These are phyloP conservation scores for Coffea humblotiana DNA, from an alignment of 305 asterid species.

Conservation along the genomic window DNA sequence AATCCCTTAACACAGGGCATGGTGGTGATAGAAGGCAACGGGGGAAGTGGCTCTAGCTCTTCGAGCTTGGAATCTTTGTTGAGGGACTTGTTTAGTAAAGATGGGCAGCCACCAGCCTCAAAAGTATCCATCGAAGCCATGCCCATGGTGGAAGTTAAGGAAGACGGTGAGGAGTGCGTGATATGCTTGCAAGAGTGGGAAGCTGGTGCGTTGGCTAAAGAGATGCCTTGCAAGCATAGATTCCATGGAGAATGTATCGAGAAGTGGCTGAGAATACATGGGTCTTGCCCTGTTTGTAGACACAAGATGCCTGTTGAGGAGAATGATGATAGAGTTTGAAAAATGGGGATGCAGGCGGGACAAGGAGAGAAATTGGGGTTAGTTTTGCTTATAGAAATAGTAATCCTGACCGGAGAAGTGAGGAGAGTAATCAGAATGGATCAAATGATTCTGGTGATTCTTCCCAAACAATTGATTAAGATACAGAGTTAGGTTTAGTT, in stretches of 20 bases:
- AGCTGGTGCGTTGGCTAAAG: slow-evolving; percentile 43
- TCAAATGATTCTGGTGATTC: background rate
- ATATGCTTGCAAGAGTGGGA: slow-evolving; percentile 74
- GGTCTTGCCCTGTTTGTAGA: slow-evolving; percentile 83
- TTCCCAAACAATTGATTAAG: background rate
- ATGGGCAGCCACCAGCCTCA: slow-evolving; percentile 69
- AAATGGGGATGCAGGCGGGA: slow-evolving; percentile 25
- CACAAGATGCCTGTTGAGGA: slow-evolving; percentile 71
- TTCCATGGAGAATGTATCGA: slow-evolving; percentile 62
- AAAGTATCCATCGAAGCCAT: slow-evolving; percentile 68
- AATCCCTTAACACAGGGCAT: slow-evolving; percentile 61
- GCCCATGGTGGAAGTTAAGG: slow-evolving; percentile 39
- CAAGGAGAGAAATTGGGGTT: slow-evolving; percentile 57
- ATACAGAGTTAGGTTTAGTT: background rate
- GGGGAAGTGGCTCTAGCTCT: slow-evolving; percentile 6
- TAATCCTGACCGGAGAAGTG: slow-evolving; percentile 9
- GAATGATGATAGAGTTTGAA: slow-evolving; percentile 18
- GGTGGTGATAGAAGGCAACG: slow-evolving; percentile 47
- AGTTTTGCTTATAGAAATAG: slow-evolving; percentile 29
- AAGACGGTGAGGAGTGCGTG: slow-evolving; percentile 43
- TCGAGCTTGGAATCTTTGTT: slow-evolving; percentile 38
- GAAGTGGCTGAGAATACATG: slow-evolving; percentile 70
- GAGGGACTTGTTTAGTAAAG: slow-evolving; percentile 39
- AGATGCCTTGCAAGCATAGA: slow-evolving; percentile 76
- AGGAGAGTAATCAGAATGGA: background rate